Conservation (phyloP, 78 protist genomes). For the Dictyostelium citrinum region DNA sequence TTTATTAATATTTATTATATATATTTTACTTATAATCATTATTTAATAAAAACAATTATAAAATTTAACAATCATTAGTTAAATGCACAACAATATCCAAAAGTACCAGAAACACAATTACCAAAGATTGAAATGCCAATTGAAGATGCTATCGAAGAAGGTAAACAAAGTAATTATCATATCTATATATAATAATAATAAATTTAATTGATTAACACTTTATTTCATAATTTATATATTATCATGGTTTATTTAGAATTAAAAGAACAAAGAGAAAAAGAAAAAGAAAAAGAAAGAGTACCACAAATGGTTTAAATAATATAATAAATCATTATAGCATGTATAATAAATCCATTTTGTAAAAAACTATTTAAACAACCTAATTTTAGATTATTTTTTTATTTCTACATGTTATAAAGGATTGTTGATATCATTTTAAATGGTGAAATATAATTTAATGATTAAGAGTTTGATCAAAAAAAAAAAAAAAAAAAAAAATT, state of each 20-base stretch:
- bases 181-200: not conserved
- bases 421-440: too few relatives aligned
- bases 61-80: not conserved
- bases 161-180: constrained; percentile 17
- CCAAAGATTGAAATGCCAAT: constrained; percentile 39
- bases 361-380: not conserved
- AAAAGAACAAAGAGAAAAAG: not conserved
- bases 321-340: not conserved
- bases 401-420: too few relatives aligned
- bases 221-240: not conserved
- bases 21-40: not conserved
- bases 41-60: not conserved
- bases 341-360: not conserved
- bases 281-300: not conserved
- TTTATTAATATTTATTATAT: not conserved
- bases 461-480: too few relatives aligned
- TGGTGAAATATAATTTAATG: too few relatives aligned
- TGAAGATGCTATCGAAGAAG: constrained; percentile 40
- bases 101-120: constrained; percentile 34
- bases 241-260: not conserved
- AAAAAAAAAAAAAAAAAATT: too few relatives aligned
- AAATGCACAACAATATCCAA: constrained; percentile 19
- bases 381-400: too few relatives aligned
- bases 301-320: not conserved
- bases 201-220: not conserved